Conservation (phyloP, 768 basidiomycete species). For the Leucogyrophana mollusca region DNA sequence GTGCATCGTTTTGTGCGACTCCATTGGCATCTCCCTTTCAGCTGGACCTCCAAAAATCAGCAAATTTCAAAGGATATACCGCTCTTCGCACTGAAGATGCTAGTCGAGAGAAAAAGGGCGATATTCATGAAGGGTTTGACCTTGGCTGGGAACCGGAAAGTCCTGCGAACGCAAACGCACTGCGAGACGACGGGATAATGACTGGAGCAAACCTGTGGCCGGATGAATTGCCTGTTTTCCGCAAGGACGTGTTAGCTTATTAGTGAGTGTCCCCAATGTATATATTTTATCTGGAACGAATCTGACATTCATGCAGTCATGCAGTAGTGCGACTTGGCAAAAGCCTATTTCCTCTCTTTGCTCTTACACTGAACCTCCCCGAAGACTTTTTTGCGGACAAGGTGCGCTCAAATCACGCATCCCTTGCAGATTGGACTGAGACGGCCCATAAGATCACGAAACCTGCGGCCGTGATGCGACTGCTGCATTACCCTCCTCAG, state of each 20-base stretch:
- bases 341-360: constrained; percentile 79
- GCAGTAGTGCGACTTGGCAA: constrained; percentile 59
- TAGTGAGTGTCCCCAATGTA: constrained; percentile 45
- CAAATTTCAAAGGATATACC: constrained; percentile 85
- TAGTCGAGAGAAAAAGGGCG: constrained; percentile 64
- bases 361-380: constrained; percentile 73
- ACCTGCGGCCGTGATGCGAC: constrained; percentile 80
- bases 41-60: constrained; percentile 65
- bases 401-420: constrained; percentile 36
- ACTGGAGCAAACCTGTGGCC: constrained; percentile 80
- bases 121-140: constrained; percentile 89
- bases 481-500: constrained; percentile 86
- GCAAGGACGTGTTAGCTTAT: constrained; percentile 57
- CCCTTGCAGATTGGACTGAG: neutral
- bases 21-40: no score
- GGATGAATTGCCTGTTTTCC: constrained; percentile 54
- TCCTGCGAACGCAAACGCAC: constrained; percentile 12
- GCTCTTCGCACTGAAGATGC: constrained; percentile 72
- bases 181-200: constrained; percentile 52
- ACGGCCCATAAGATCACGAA: constrained; percentile 59
- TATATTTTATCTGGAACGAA: constrained; percentile 9
- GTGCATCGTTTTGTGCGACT: no score
- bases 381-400: constrained; percentile 83
- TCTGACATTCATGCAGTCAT: constrained; percentile 39
- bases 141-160: constrained; percentile 61